phyloP scores from a whole-genome alignment of 208 protist species.

The Vickermania spadyakhi region DNA sequence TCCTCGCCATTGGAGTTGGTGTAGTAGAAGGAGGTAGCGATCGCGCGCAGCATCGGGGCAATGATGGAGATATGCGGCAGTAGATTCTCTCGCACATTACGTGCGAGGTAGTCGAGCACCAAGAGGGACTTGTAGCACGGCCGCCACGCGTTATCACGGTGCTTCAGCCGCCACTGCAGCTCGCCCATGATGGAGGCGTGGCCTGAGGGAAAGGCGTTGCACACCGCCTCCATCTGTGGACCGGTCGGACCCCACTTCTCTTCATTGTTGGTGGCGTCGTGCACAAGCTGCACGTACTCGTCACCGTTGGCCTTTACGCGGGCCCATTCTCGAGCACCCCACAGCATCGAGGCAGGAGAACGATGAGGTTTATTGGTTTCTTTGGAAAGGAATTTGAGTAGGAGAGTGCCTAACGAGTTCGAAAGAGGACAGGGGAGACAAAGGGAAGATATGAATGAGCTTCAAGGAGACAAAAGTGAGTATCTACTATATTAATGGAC shows the following conservation, averaged over 20 bases:
- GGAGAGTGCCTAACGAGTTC: too few relatives aligned
- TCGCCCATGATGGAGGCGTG: slow-evolving; percentile 69
- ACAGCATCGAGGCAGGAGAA: too few relatives aligned
- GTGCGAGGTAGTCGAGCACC: slow-evolving; percentile 76
- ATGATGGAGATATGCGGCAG: slow-evolving; percentile 67
- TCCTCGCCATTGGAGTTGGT: slow-evolving; percentile 81
- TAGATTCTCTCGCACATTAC: slow-evolving; percentile 51
- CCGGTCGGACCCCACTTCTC: slow-evolving; percentile 87
- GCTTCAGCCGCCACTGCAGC: slow-evolving; percentile 65
- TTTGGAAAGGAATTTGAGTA: too few relatives aligned
- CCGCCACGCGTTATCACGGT: slow-evolving; percentile 80
- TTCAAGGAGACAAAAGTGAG: too few relatives aligned
- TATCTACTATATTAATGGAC: too few relatives aligned
- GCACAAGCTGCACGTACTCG: slow-evolving; percentile 59
- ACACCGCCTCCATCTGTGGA: slow-evolving; percentile 80
- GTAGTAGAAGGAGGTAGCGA: slow-evolving; percentile 77
- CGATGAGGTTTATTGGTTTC: too few relatives aligned
- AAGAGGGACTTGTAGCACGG: slow-evolving; percentile 85
- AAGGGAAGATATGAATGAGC: too few relatives aligned
- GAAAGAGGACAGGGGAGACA: too few relatives aligned
- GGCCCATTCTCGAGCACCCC: slow-evolving; percentile 66
- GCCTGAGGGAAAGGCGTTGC: slow-evolving; percentile 50
- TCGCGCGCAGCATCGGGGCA: slow-evolving; percentile 48
- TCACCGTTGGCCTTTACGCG: slow-evolving; percentile 66
- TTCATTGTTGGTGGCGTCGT: slow-evolving; percentile 73